phyloP scores from a whole-genome alignment of 768 basidiomycete genomes.

The Pulveroboletus sp. region DNA sequence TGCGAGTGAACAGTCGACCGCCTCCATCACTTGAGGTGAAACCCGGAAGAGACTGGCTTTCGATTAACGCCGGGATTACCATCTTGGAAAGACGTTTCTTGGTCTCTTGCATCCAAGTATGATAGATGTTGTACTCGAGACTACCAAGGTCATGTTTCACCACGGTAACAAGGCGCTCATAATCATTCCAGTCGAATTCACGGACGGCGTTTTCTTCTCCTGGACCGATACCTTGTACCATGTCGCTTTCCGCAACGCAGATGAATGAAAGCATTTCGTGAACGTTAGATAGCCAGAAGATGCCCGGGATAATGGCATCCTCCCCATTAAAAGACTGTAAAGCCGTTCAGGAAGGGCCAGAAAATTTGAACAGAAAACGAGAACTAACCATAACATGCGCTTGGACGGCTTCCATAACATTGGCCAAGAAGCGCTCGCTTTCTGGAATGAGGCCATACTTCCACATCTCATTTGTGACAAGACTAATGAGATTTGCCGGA shows the following conservation, averaged over 20 bases:
- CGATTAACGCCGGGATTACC: conserved; percentile 98
- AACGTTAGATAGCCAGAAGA: conserved; percentile 99
- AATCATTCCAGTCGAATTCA: conserved; percentile 95
- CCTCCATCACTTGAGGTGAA: conserved; percentile 96
- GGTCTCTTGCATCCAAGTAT: conserved; percentile 98
- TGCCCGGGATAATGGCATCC: conserved; percentile 93
- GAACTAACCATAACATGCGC: conserved; percentile 91
- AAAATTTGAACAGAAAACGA: conserved; percentile 28
- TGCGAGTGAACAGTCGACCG: conserved; percentile 89
- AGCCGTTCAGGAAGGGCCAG: conserved; percentile 5
- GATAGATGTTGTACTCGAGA: conserved; percentile 99
- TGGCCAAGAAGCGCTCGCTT: conserved; percentile 96
- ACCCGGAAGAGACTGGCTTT: conserved; percentile 95
- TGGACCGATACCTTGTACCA: conserved; percentile 96
- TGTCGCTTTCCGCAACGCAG: conserved; percentile 97
- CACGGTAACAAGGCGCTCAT: conserved; percentile 94
- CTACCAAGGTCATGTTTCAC: conserved; percentile 99
- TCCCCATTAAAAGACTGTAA: conserved; percentile 84
- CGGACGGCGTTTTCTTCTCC: conserved; percentile 91
- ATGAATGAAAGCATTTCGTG: conserved; percentile 99
- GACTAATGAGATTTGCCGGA: conserved; percentile 96
- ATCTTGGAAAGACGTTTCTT: conserved; percentile 96
- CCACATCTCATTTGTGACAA: conserved; percentile 99
- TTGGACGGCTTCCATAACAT: conserved; percentile 98
- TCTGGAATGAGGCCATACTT: conserved; percentile 96